Conservation (phyloP, 2,329 filamentous ascomycete species). For the Cryphonectria parasitica region DNA sequence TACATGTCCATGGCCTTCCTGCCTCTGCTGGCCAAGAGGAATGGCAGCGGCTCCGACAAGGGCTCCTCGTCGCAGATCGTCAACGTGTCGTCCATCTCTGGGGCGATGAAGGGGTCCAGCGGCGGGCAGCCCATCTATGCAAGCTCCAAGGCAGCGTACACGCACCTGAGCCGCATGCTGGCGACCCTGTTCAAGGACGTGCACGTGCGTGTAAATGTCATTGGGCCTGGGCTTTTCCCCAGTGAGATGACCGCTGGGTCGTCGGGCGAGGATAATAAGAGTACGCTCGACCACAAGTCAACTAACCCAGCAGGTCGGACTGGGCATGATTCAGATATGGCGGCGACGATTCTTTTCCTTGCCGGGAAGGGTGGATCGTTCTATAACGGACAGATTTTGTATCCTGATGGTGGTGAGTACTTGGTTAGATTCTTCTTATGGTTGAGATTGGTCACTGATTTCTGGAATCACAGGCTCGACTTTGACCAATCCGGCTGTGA, state of each 20-base stretch:
- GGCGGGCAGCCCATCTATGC: conserved; percentile 58
- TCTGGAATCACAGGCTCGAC: conserved; percentile 10
- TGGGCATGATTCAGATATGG: conserved; percentile 54
- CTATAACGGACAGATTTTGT: conserved; percentile 57
- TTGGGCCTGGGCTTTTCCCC: conserved; percentile 54
- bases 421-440: neutral
- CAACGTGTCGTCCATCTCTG: conserved; percentile 56
- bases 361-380: conserved; percentile 55
- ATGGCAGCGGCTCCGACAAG: conserved; percentile 36
- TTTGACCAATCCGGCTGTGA: conserved; percentile 18
- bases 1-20: conserved; percentile 57
- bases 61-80: conserved; percentile 54
- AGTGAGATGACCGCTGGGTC: conserved; percentile 52
- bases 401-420: conserved; percentile 49
- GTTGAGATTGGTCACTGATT: neutral
- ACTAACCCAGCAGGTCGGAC: conserved; percentile 48
- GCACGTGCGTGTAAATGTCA: conserved; percentile 60
- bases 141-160: conserved; percentile 51
- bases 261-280: conserved; percentile 52
- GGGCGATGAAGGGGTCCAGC: conserved; percentile 54
- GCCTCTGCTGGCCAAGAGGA: conserved; percentile 52
- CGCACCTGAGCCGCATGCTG: conserved; percentile 50
- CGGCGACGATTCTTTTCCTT: conserved; percentile 53
- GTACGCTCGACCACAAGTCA: conserved; percentile 43
- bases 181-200: conserved; percentile 50